A percentile compares a stretch with the other conserved stretches of the same genome.
Conservation (phyloP, 2,329 filamentous ascomycete genomes). For the Passalora sequoiae region DNA sequence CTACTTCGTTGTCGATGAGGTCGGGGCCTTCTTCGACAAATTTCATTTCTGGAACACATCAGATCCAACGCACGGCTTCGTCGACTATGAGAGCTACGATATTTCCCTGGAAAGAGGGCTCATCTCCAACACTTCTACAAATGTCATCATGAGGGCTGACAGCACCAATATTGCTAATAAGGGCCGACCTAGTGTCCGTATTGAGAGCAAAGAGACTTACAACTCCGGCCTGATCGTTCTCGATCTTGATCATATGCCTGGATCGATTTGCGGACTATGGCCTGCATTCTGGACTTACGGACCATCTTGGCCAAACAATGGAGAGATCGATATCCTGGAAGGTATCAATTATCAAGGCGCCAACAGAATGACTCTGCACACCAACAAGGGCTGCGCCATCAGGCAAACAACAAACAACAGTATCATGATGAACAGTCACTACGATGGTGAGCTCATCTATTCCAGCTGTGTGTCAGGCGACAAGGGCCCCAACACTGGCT, state of each 20-base stretch:
- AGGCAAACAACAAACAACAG: slow-evolving; percentile 51
- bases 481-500: slow-evolving; percentile 33
- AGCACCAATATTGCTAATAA: slow-evolving; percentile 38
- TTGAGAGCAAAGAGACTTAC: slow-evolving; percentile 61
- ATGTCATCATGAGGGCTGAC: slow-evolving; percentile 33
- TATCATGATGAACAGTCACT: slow-evolving; percentile 32
- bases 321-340: slow-evolving; percentile 38
- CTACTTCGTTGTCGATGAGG: not conserved
- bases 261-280: slow-evolving; percentile 62
- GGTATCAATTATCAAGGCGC: slow-evolving; percentile 31
- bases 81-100: slow-evolving; percentile 58
- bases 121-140: slow-evolving; percentile 19
- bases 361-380: slow-evolving; percentile 35
- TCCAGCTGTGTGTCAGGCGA: slow-evolving; percentile 34
- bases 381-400: slow-evolving; percentile 29
- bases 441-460: slow-evolving; percentile 7
- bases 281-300: slow-evolving; percentile 62
- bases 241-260: slow-evolving; percentile 68
- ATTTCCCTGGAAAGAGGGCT: slow-evolving; percentile 42
- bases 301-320: slow-evolving; percentile 42
- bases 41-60: slow-evolving; percentile 48
- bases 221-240: slow-evolving; percentile 64
- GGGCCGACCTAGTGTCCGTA: slow-evolving; percentile 65
- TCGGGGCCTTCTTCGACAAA: slow-evolving; percentile 34
- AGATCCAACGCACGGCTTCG: slow-evolving; percentile 71